Percentiles rank a stretch among this genome's conserved stretches.
Evolutionary conservation across 225 moss, liverwort and hornwort species (phyloP).

Genomic region (Pseudoscleropodium purum): DNA sequence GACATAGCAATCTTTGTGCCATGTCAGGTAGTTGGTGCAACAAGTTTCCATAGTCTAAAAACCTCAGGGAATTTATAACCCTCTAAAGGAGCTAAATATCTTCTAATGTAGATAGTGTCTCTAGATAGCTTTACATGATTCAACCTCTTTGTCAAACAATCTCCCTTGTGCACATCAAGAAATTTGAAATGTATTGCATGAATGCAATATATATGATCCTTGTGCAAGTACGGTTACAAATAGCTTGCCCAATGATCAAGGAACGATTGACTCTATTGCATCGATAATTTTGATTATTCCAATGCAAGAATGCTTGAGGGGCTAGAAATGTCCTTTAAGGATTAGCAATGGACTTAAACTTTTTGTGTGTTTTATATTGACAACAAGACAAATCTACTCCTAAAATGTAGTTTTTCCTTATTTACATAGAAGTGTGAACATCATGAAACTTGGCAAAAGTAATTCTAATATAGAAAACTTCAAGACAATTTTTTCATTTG

Average conservation of each 20-base stretch:
- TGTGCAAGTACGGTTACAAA: accelerated
- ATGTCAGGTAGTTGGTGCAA: too few species aligned
- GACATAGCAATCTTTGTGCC: too few species aligned
- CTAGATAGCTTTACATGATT: too few species aligned
- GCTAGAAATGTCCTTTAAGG: background rate
- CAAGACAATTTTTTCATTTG: accelerated
- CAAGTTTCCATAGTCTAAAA: too few species aligned
- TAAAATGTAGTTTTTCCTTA: background rate
- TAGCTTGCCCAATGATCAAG: too few species aligned
- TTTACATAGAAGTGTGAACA: background rate
- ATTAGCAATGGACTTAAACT: background rate
- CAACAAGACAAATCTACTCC: background rate
- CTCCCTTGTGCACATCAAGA: background rate
- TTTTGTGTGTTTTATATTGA: background rate
- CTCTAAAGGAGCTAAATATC: too few species aligned
- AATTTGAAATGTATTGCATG: background rate
- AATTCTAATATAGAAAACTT: accelerated
- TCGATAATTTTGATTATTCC: background rate
- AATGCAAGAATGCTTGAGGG: accelerated
- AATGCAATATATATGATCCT: background rate
- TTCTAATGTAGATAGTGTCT: too few species aligned
- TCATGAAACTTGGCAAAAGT: background rate
- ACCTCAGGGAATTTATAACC: too few species aligned
- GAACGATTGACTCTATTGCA: background rate
- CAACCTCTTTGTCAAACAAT: background rate